Evolutionary conservation across 176 grass and related monocot species (phyloP).

Genomic region (Raddia guianensis): DNA sequence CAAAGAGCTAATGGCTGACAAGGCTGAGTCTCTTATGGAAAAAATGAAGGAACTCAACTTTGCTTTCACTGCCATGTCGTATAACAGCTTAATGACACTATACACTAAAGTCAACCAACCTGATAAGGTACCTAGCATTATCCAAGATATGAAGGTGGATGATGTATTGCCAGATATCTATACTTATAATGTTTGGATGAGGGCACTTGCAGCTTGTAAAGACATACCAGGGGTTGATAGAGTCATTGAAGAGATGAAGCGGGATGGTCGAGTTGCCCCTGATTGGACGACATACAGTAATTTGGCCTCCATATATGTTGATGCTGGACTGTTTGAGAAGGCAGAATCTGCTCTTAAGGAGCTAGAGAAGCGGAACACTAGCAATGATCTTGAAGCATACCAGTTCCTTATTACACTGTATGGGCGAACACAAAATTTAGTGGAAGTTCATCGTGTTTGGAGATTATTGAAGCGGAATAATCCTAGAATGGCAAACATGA

Average conservation of each 20-base stretch:
- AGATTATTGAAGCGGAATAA: conserved; percentile 66
- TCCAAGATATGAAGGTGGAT: conserved; percentile 84
- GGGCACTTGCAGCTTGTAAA: conserved; percentile 62
- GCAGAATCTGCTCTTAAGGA: conserved; percentile 84
- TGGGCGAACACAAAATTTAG: conserved; percentile 79
- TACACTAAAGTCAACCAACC: conserved; percentile 74
- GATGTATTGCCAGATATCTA: conserved; percentile 80
- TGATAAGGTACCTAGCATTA: conserved; percentile 69
- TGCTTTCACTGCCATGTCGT: conserved; percentile 81
- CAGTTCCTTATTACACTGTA: conserved; percentile 93
- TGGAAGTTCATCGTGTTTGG: conserved; percentile 88
- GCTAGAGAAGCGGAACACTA: conserved; percentile 74
- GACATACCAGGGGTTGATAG: conserved; percentile 86
- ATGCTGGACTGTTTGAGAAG: conserved; percentile 73
- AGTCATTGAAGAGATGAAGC: conserved; percentile 92
- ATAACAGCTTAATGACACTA: conserved; percentile 91
- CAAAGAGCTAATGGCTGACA: conserved; percentile 69
- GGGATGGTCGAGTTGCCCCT: conserved; percentile 83
- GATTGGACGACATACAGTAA: conserved; percentile 99
- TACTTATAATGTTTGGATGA: conserved; percentile 98
- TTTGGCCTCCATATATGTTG: conserved; percentile 87
- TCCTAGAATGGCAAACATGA: conserved; percentile 78
- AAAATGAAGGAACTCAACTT: conserved; percentile 94
- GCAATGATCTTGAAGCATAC: conserved; percentile 74
- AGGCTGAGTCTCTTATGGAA: conserved; percentile 71